Evolutionary conservation across 208 protist genomes (phyloP).

Genomic region (Balamuthia mandrillaris): DNA sequence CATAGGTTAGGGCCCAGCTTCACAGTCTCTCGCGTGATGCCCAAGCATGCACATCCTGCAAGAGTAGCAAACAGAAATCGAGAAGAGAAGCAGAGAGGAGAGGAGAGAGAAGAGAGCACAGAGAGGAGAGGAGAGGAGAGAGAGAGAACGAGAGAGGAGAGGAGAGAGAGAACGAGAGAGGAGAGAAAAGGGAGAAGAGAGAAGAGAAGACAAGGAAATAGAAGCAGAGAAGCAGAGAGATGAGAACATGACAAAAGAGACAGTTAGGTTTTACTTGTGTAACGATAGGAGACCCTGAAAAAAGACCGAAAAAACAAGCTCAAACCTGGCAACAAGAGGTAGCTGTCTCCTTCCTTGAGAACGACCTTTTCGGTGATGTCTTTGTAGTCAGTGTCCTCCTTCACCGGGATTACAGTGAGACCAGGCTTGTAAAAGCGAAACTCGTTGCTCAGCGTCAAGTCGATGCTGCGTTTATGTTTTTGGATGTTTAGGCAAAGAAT

Average conservation of each 20-base stretch:
- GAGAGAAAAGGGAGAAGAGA: background rate
- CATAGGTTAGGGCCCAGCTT: background rate
- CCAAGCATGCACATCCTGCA: constrained; percentile 22
- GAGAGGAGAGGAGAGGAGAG: background rate
- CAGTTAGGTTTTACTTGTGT: no score
- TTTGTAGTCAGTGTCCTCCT: constrained; percentile 43
- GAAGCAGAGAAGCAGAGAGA: no score
- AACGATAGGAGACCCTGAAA: no score
- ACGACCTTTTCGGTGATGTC: constrained; percentile 39
- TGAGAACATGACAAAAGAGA: no score
- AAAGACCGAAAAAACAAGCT: background rate
- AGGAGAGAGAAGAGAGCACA: background rate
- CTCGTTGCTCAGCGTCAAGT: constrained; percentile 22
- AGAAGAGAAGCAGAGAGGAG: background rate
- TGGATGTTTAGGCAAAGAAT: background rate
- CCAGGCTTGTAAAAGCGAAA: constrained; percentile 24
- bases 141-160: background rate
- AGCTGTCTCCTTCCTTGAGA: constrained; percentile 20
- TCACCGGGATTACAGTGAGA: background rate
- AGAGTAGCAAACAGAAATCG: background rate
- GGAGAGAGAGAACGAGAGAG: background rate
- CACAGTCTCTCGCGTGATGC: constrained; percentile 48
- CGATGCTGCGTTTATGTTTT: background rate
- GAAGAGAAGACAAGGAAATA: no score
- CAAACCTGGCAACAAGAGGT: background rate